Evolutionary conservation across 768 basidiomycete species (phyloP).

Genomic region (Lactarius sp.): DNA sequence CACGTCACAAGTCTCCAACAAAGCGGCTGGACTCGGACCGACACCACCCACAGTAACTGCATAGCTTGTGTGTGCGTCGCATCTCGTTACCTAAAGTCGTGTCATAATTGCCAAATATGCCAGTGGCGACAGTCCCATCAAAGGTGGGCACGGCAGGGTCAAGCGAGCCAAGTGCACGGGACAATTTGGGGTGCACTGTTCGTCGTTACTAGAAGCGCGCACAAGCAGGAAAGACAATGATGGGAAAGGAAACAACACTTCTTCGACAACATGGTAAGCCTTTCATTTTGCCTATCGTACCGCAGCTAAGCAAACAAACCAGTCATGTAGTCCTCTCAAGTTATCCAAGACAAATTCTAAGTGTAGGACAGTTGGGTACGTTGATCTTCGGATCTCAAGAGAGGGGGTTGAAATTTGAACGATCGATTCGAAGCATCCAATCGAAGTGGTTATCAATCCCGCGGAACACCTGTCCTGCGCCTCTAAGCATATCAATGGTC

Average conservation of each 20-base stretch:
- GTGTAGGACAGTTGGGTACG: not conserved
- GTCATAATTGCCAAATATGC: not conserved
- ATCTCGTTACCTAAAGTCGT: not conserved
- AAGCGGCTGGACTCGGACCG: no score
- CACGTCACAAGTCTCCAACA: not conserved
- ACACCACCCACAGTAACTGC: no score
- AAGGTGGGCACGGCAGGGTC: not conserved
- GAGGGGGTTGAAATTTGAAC: not conserved
- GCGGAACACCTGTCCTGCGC: not conserved
- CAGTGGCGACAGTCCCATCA: not conserved
- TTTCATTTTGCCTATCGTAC: not conserved
- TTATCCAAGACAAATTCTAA: not conserved
- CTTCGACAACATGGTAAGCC: conserved; percentile 9
- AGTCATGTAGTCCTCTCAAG: not conserved
- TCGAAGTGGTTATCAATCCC: not conserved
- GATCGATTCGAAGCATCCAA: not conserved
- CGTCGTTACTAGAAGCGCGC: not conserved
- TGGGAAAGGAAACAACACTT: conserved; percentile 3
- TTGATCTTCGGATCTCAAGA: conserved; percentile 7
- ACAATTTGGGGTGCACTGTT: not conserved
- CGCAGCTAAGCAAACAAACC: not conserved
- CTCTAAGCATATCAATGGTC: not conserved
- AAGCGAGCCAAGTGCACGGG: not conserved
- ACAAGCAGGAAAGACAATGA: not conserved
- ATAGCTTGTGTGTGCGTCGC: no score